phyloP scores from a whole-genome alignment of 2,329 filamentous ascomycete genomes.

The Cercospora brassicicola region DNA sequence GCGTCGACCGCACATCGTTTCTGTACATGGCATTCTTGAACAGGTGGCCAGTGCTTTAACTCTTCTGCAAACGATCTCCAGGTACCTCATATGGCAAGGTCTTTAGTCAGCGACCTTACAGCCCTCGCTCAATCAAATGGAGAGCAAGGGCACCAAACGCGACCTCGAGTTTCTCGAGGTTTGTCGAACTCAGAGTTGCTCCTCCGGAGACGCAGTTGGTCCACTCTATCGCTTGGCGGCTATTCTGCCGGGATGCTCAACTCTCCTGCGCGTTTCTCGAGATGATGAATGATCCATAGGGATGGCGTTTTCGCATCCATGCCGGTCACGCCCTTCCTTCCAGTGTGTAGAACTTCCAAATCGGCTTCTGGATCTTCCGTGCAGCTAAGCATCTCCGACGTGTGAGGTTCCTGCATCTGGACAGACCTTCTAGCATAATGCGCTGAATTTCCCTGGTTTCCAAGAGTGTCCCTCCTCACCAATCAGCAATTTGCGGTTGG shows the following conservation, averaged over 20 bases:
- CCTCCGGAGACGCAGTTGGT: neutral
- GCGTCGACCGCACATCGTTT: neutral
- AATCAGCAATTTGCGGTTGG: neutral
- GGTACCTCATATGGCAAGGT: neutral
- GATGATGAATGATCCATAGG: neutral
- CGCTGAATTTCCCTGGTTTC: neutral
- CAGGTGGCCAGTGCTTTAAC: neutral
- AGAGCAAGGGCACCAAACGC: neutral
- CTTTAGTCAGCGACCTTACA: neutral
- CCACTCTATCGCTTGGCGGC: neutral
- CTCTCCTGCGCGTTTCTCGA: neutral
- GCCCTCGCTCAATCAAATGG: neutral
- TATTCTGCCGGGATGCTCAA: neutral
- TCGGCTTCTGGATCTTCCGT: neutral
- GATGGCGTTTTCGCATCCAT: neutral
- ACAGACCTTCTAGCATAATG: neutral
- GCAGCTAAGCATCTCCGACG: neutral
- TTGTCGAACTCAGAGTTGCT: neutral
- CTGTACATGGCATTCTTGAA: neutral
- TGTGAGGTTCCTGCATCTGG: neutral
- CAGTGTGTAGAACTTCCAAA: neutral
- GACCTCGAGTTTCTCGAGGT: neutral
- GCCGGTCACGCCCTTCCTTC: neutral
- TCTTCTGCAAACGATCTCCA: neutral
- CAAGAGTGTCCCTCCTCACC: neutral